Evolutionary conservation across 352 stramenopile species (phyloP).

Genomic region (Phytopythium vexans): DNA sequence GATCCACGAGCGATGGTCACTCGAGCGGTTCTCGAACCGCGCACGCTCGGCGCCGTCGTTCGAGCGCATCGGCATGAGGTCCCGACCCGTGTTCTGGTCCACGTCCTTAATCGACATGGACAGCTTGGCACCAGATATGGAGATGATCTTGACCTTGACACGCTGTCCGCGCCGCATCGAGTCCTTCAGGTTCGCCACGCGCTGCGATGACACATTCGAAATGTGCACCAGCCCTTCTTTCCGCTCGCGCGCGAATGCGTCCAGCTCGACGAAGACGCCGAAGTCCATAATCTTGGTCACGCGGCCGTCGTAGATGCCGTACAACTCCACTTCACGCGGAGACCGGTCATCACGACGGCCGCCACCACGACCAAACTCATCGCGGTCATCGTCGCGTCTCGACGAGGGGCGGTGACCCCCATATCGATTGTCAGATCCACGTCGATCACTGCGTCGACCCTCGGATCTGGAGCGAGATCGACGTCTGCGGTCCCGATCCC

Average conservation of each 20-base stretch:
- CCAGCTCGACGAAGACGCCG: slow-evolving; percentile 95
- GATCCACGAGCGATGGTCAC: slow-evolving; percentile 75
- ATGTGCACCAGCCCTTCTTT: slow-evolving; percentile 96
- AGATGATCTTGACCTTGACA: slow-evolving; percentile 98
- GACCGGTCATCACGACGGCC: slow-evolving; percentile 15
- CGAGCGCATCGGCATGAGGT: slow-evolving; percentile 93
- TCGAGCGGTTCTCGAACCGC: slow-evolving; percentile 38
- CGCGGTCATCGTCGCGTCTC: not conserved
- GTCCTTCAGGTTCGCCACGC: slow-evolving; percentile 87
- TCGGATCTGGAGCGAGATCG: slow-evolving; percentile 40
- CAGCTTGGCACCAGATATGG: slow-evolving; percentile 86
- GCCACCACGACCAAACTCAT: slow-evolving; percentile 9
- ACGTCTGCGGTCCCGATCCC: slow-evolving; percentile 25
- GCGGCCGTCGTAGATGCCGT: slow-evolving; percentile 93
- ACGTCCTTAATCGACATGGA: slow-evolving; percentile 97
- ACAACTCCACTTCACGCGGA: slow-evolving; percentile 71
- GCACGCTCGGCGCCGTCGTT: slow-evolving; percentile 50
- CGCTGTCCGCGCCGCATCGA: slow-evolving; percentile 84
- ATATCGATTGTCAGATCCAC: slow-evolving; percentile 1
- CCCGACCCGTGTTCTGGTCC: slow-evolving; percentile 93
- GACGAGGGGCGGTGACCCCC: too few relatives aligned
- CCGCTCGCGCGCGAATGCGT: slow-evolving; percentile 48
- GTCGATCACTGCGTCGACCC: slow-evolving; percentile 1
- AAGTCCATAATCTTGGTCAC: slow-evolving; percentile 97
- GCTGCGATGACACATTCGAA: slow-evolving; percentile 87